Evolutionary conservation across 164 flowering plant species (phyloP), one percentile per base, ranked within the genome.

Genomic region (Berberis thunbergii): DNA sequence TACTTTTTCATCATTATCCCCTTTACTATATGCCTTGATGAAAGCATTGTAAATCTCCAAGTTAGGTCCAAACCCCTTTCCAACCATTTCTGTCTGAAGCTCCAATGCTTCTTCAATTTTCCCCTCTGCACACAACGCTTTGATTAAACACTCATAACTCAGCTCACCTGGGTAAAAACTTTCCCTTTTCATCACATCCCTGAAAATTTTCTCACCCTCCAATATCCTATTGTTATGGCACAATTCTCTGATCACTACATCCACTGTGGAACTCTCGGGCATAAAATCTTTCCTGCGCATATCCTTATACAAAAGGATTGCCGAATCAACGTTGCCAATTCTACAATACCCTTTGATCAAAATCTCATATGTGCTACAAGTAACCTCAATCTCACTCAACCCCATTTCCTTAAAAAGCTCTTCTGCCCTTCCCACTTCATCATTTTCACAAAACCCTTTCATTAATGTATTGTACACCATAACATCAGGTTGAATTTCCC

Each of bases 61-160:
- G 78, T 76, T 73, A 2, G 89, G 89, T 63, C 67, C 67, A 76
- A 77, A 86, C 42, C 97, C 94, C 76, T 69, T 82, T 59, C 87
- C 82, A 4, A 79, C 88, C 98, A 93, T 93, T 76, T 84, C 88
- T 0, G 77, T 85, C 74, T 90, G 94, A 72, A 88, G 75, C 69
- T 74, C 74, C 68, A 84, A 62, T n/a, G 87, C 97, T 63, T 82
- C 88, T 65, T 84, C 84, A 84, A 85, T 77, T 69, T 67, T 74
- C 70, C 86, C 86, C 66, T 78, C 77, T 50, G 57, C 58, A 63
- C 94, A 86, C 53, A 93, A 76, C 40, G 88, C 86, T 71, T 60
- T 76, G 45, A 90, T 80, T 73, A 90, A 60, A 39, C 66, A 11
- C 58, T 70, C 77, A 62, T 79, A 93, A 71, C 81, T 82, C 45